phyloP scores from a whole-genome alignment of 352 stramenopile species.

The Pythium apleroticum region DNA sequence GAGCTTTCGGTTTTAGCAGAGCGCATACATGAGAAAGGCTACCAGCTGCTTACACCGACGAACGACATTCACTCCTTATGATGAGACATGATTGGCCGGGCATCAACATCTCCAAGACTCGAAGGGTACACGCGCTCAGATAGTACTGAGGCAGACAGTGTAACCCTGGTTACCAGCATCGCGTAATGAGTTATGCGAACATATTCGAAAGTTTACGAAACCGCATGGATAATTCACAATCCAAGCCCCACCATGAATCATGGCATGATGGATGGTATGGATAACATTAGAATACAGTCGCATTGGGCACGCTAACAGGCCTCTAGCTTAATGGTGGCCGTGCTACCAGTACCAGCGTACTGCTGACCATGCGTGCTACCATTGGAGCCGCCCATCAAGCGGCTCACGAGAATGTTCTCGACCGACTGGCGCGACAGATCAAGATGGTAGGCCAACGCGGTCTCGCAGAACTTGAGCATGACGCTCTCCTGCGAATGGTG shows the following conservation, averaged over 20 bases:
- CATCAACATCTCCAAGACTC: neutral
- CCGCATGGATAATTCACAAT: neutral
- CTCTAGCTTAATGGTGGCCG: slow-evolving; percentile 6
- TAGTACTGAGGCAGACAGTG: neutral
- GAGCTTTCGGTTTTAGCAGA: neutral
- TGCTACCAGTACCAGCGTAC: neutral
- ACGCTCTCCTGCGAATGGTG: slow-evolving; percentile 3
- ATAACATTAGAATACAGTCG: neutral
- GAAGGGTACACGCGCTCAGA: too few relatives aligned
- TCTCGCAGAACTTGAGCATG: slow-evolving; percentile 15
- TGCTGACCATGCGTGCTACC: neutral
- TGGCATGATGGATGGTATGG: too few relatives aligned
- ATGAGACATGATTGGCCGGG: neutral
- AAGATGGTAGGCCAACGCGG: slow-evolving; percentile 15
- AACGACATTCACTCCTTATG: neutral
- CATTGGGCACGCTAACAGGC: slow-evolving; percentile 2
- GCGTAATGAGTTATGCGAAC: too few relatives aligned
- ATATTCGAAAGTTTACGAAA: too few relatives aligned
- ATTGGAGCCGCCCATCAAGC: neutral
- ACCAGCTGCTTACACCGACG: neutral
- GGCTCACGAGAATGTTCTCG: slow-evolving; percentile 12
- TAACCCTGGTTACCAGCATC: too few relatives aligned
- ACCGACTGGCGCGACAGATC: slow-evolving; percentile 18
- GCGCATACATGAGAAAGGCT: neutral
- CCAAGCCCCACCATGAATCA: too few relatives aligned